Base-by-base conservation (phyloP, 495 filamentous ascomycete genomes). In the Penicillium parvum region DNA sequence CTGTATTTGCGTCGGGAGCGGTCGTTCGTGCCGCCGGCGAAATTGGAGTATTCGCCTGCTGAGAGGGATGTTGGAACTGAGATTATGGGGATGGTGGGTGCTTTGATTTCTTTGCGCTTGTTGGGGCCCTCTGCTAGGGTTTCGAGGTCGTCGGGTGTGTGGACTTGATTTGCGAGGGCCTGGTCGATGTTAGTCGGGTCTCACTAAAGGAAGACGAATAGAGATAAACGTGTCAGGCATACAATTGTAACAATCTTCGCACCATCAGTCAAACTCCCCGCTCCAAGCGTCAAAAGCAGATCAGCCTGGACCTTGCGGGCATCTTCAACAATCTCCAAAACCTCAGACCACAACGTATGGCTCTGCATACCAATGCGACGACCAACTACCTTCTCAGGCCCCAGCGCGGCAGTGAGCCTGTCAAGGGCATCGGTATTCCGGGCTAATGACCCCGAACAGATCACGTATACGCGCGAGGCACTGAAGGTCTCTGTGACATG, bases 11-110 rank as follows among this genome's bases (percentile, higher is more conserved):
- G 68, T 37, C 68, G 55, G 2, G 71, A 77, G 30, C 49, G 39
- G 36, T 75, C 68, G 38, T 83, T 58, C 1, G 82, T 84, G 2
- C 64, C 79, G 20, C 78, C 81, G 4, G 74, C 77, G 23, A 74
- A 64, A 20, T 69, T 48, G 19, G 72, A 75, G 53, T 81, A 85
- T 58, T 84, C 79, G 14, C 77, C 81, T 1, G 71, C 82, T 2
- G 79, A 83, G 0, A 86, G 65, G 0, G 77, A 72, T 0, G 82
- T 84, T 0, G 82, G 80, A 34, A 86, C 74, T 27, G 72, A 73
- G 40, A 85, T 75, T 14, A 81, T 70, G 0, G 80, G 77, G 21
- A 79, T 61, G 0, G 57, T 65, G 0, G 72, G 66, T 0, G 45
- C 30, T 14, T 66, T 56, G 26, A 72, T 68, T 4, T 61, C 23